These are phyloP conservation scores for Rhododendron williamsianum DNA, from an alignment of 148 eudicot species.

Conservation along the genomic window DNA sequence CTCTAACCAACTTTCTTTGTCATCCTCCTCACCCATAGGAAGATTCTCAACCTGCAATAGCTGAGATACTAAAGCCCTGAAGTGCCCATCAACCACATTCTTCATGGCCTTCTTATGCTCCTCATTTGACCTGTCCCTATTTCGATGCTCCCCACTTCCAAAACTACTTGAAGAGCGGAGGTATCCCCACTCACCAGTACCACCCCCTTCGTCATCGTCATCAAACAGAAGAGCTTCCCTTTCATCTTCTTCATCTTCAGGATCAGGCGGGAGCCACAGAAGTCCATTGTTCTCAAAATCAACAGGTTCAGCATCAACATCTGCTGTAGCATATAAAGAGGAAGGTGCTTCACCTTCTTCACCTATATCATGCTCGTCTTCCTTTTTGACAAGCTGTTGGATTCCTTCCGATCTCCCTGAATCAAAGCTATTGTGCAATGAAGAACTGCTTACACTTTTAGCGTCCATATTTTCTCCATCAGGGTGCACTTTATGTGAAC, in stretches of 20 bases:
- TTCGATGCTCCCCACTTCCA: conserved; percentile 58
- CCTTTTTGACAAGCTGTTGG: conserved; percentile 39
- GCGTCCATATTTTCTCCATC: conserved; percentile 48
- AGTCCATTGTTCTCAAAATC: conserved; percentile 91
- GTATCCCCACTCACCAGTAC: conserved; percentile 68
- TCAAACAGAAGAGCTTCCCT: conserved; percentile 52
- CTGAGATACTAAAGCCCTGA: conserved; percentile 90
- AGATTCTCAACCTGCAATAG: conserved; percentile 91
- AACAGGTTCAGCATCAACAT: conserved; percentile 66
- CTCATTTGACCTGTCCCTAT: conserved; percentile 61
- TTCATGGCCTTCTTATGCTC: conserved; percentile 79
- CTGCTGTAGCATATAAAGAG: conserved; percentile 49
- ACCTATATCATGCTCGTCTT: conserved; percentile 38
- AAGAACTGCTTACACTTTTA: conserved; percentile 37
- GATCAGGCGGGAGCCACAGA: conserved; percentile 98
- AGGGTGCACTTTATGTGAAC: conserved; percentile 40
- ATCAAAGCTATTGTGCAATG: conserved; percentile 43
- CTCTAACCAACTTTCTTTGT: conserved; percentile 79
- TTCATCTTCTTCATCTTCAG: conserved; percentile 93
- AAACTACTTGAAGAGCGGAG: conserved; percentile 57
- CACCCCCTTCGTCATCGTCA: conserved; percentile 59
- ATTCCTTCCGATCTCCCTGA: conserved; percentile 33
- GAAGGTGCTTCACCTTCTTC: conserved; percentile 76
- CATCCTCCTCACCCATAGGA: conserved; percentile 60
- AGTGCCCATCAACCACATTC: conserved; percentile 87